Percentiles rank a stretch among this genome's conserved stretches.
These are phyloP conservation scores for Magnolia changhungtana DNA, from an alignment of 164 flowering plant species.

Conservation along the genomic window DNA sequence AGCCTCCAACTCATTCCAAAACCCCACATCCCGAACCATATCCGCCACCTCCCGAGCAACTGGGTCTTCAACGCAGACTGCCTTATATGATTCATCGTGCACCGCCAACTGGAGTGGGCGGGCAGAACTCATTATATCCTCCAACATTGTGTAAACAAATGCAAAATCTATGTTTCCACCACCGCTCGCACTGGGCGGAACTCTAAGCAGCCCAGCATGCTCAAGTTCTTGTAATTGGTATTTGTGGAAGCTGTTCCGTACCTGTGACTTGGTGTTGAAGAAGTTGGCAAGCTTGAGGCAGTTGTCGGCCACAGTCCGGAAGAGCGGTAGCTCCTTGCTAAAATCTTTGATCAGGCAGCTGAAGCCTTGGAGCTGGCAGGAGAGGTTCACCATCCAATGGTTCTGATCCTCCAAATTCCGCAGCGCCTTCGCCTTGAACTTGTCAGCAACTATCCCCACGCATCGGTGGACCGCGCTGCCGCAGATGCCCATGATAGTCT, in stretches of 20 bases:
- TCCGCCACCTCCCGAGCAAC: slow-evolving; percentile 64
- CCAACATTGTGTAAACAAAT: slow-evolving; percentile 46
- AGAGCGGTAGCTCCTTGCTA: slow-evolving; percentile 59
- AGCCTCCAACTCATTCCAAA: slow-evolving; percentile 86
- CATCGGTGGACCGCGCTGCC: slow-evolving; percentile 59
- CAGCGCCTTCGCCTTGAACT: slow-evolving; percentile 71
- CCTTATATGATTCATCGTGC: slow-evolving; percentile 63
- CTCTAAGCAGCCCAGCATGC: slow-evolving; percentile 41
- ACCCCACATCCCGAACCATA: slow-evolving; percentile 59
- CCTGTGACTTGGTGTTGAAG: slow-evolving; percentile 51
- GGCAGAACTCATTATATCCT: slow-evolving; percentile 58
- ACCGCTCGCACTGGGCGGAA: slow-evolving; percentile 27
- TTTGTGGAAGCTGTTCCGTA: slow-evolving; percentile 56
- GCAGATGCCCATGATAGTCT: slow-evolving; percentile 54
- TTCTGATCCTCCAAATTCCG: slow-evolving; percentile 72
- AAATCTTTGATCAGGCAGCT: slow-evolving; percentile 73
- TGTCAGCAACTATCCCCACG: slow-evolving; percentile 83
- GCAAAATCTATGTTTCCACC: slow-evolving; percentile 29
- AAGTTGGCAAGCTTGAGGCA: slow-evolving; percentile 63
- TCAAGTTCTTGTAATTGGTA: slow-evolving; percentile 77
- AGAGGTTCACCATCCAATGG: slow-evolving; percentile 89
- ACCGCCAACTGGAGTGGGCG: slow-evolving; percentile 58
- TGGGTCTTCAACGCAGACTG: slow-evolving; percentile 61
- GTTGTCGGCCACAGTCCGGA: slow-evolving; percentile 51
- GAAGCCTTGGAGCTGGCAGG: slow-evolving; percentile 81